Percentiles rank a stretch among this genome's conserved stretches.
phyloP scores from a whole-genome alignment of 352 stramenopile genomes.

The Globisporangium yorkense region DNA sequence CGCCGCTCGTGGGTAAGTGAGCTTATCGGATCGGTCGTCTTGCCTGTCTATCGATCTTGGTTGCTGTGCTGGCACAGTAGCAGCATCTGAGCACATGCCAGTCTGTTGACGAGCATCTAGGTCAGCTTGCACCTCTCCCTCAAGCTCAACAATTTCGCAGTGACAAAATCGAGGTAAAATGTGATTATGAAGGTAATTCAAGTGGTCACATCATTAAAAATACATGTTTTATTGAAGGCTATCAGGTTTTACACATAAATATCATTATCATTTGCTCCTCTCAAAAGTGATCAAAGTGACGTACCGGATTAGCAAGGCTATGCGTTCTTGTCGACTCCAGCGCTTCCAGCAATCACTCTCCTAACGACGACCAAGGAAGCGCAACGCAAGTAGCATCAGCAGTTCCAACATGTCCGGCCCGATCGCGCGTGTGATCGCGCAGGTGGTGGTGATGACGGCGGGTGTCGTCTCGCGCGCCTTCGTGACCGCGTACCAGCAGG shows the following conservation, averaged over 20 bases:
- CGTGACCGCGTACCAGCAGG: conserved; percentile 86
- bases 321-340: too few species aligned
- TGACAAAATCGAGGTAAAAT: neutral
- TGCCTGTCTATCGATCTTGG: neutral
- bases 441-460: conserved; percentile 79
- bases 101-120: neutral
- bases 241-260: neutral
- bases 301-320: neutral
- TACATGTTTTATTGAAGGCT: neutral
- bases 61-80: too few species aligned
- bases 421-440: conserved; percentile 72
- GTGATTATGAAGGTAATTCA: neutral
- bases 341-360: conserved; percentile 5
- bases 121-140: neutral
- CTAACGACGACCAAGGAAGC: conserved; percentile 8
- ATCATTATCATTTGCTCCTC: neutral
- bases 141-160: neutral
- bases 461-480: conserved; percentile 83
- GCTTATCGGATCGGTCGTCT: neutral
- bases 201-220: neutral
- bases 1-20: conserved; percentile 8
- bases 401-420: conserved; percentile 64
- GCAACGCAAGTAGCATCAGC: conserved; percentile 5
- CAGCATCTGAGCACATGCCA: too few species aligned
- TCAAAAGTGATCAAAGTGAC: neutral